Conservation (phyloP, 768 basidiomycete species). For the Kwoniella newhampshirensis region DNA sequence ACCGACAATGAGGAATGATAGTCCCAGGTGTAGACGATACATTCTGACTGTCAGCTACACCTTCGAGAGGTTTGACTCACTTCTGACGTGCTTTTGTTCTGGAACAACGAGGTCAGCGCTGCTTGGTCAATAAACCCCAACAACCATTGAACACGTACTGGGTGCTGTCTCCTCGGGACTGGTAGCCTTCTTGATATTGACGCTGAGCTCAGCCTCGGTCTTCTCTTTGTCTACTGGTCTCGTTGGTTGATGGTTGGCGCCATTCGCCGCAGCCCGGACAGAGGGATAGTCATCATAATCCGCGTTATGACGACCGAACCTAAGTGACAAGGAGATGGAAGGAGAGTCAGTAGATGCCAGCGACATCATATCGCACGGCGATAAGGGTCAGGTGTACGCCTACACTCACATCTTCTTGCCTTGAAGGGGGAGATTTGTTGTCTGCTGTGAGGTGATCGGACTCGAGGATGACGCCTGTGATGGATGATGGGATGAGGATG, state of each 20-base stretch:
- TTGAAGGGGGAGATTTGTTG: too few species aligned
- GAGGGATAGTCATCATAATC: conserved; percentile 55
- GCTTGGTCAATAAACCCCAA: neutral
- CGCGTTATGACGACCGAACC: conserved; percentile 37
- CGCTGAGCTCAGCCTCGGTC: conserved; percentile 85
- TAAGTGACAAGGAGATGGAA: conserved; percentile 4
- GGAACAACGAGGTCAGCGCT: conserved; percentile 1
- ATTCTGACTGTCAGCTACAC: conserved; percentile 62
- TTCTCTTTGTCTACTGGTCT: conserved; percentile 98
- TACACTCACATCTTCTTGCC: too few species aligned
- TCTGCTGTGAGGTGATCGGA: too few species aligned
- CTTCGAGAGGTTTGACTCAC: conserved; percentile 56
- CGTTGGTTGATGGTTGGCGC: conserved; percentile 74
- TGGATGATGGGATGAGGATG: too few species aligned
- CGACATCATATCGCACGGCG: too few species aligned
- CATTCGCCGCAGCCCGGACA: conserved; percentile 54
- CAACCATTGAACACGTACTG: conserved; percentile 52
- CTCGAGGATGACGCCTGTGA: too few species aligned
- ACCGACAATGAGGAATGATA: conserved; percentile 97
- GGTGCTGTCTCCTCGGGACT: conserved; percentile 92
- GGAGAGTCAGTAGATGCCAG: too few species aligned
- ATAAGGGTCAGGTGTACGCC: too few species aligned
- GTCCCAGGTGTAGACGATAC: conserved; percentile 99
- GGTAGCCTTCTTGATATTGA: conserved; percentile 98
- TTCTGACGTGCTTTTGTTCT: conserved; percentile 97